Base-by-base conservation (phyloP, 2,329 filamentous ascomycete species). In the Epichloe scottii region DNA sequence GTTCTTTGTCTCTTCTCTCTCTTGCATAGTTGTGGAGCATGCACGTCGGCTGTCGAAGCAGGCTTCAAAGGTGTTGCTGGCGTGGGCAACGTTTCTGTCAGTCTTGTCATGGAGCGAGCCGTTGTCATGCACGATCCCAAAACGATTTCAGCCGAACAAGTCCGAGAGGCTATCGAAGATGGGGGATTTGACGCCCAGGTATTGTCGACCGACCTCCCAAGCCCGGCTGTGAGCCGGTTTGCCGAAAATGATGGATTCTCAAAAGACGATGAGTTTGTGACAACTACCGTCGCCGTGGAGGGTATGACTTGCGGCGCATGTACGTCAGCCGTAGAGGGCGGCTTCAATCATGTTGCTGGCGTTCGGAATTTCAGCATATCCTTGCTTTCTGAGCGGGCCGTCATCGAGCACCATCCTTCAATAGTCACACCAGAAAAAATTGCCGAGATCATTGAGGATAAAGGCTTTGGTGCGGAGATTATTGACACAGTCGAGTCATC, bases 241-340 rank as follows among this genome's bases (percentile, higher is more conserved):
- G 50, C 61, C 52, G 62, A 63, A 57, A 63, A 66, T 46, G 62
- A 67, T 48, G 58, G 65, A 56, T 59, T 64, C 58, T 60, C 65
- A 44, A 67, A 70, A 53, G 67, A 73, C 57, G 65, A 63, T 51
- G 60, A 66, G 8, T 67, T 73, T 15, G 76, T 78, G n/a, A 80
- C 81, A 7, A 94, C 88, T 1, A 93, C 85, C 0, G 70, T 94
- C 38, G 82, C 84, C 5, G 77, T 95, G 12, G 83, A 88, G 65
- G 89, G 89, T 57, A 95, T 95, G 89, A 95, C 89, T 15, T 95
- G 88, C 63, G 88, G 88, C 55, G 87, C 89, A 38, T 95, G 89
- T 66, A 93, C 89, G 7, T 89, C 88, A 5, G 87, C 89, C 1
- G 78, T 95, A 7, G 88, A 95, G 63, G 78, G 84, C 37, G 88